Evolutionary conservation across 2,329 filamentous ascomycete species (phyloP), one percentile per base, ranked within the genome.

Genomic region (Phialemonium atrogriseum): DNA sequence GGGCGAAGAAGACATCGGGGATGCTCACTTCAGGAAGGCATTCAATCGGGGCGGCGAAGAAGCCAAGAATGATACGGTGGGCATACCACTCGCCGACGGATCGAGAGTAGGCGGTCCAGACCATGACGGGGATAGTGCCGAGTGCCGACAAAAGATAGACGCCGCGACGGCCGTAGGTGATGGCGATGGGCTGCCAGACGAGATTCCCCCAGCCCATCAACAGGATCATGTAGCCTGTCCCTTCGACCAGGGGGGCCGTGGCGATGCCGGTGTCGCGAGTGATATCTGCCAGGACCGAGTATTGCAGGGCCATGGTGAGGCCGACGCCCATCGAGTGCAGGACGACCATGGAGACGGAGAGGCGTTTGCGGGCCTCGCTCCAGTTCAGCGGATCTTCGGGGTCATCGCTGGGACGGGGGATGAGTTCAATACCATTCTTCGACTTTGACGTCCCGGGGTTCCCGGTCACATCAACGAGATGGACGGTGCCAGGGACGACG

Each of bases 281-380:
- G 23, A 72, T 64, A 9, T 62, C 60, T 5, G 59, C 59, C 7
- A 71, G 50, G 7, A 71, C 61, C 7, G 59, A 64, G 41, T 71
- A 70, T n/a, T 67, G 60, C 7, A 62, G 56, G 2, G 66, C 58
- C 13, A 55, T 55, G 4, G 66, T 56, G 27, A 70, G 63, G n/a
- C 66, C 67, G 10, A 58, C 57, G 48, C 62, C 62, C 25, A 66
- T 53, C 2, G 59, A 62, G 41, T 68, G 70, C 18, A 66, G 39
- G 23, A 44, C 44, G 12, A 47, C 42, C 33, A 46, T 52, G 24
- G 40, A 32, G 6, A 46, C 45, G 5, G 49, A 42, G 12, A 53
- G 32, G 16, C 39, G 32, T 35, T 57, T 59, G 8, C 55, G 47
- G 12, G 36, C 32, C 5, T 42, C 40, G 24, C 42, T 47, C 54